phyloP scores from a whole-genome alignment of 768 basidiomycete genomes.

The Trametes sanguinea region DNA sequence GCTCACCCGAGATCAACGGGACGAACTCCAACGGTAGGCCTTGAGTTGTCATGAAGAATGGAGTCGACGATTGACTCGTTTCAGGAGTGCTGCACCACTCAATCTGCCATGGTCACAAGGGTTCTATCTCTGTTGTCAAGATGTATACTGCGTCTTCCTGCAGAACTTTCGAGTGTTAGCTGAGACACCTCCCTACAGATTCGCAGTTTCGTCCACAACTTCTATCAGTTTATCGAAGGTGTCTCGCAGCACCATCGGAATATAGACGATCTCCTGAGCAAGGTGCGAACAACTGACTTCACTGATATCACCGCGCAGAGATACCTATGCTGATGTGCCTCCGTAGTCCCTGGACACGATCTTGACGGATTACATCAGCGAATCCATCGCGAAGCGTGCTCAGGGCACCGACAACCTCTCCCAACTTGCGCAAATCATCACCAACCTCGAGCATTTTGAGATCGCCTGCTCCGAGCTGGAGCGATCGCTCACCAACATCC shows the following conservation, averaged over 20 bases:
- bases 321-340: constrained; percentile 33
- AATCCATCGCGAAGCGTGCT: constrained; percentile 74
- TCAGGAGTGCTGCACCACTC: constrained; percentile 64
- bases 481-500: constrained; percentile 77
- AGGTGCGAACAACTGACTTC: constrained; percentile 47
- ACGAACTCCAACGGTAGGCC: constrained; percentile 54
- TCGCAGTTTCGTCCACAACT: constrained; percentile 87
- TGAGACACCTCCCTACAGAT: constrained; percentile 49
- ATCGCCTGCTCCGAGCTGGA: constrained; percentile 83
- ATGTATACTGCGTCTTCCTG: constrained; percentile 45
- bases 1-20: constrained; percentile 69
- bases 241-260: constrained; percentile 89
- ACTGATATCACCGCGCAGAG: neutral
- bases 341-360: constrained; percentile 77
- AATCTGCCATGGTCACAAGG: constrained; percentile 92
- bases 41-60: neutral
- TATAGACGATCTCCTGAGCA: constrained; percentile 88
- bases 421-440: constrained; percentile 90
- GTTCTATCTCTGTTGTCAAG: constrained; percentile 93
- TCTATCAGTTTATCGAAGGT: constrained; percentile 96
- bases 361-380: constrained; percentile 73
- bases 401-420: constrained; percentile 76
- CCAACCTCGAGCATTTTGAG: constrained; percentile 92
- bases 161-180: neutral
- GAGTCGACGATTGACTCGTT: neutral